Conservation (phyloP, 768 basidiomycete genomes). For the Pisolithus orientalis region DNA sequence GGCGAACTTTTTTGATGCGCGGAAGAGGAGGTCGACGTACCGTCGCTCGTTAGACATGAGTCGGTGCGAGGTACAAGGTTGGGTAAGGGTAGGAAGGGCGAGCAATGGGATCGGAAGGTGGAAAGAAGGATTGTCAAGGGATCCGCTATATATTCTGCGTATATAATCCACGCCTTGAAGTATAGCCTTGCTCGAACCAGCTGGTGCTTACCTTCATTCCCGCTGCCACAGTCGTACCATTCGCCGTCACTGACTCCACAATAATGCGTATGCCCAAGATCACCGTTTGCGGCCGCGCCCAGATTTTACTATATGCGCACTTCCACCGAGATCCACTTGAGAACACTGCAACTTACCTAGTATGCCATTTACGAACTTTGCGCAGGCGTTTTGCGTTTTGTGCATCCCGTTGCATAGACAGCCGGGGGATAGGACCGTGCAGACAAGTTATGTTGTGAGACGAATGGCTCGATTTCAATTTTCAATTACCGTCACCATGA, state of each 20-base stretch:
- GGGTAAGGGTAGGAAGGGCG: not conserved
- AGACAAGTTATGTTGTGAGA: too few relatives aligned
- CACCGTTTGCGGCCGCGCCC: not conserved
- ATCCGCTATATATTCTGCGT: not conserved
- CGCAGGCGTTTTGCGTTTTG: too few relatives aligned
- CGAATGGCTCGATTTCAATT: too few relatives aligned
- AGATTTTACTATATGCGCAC: too few relatives aligned
- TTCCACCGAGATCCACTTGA: too few relatives aligned
- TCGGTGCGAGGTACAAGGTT: not conserved
- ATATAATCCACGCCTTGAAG: not conserved
- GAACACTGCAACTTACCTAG: too few relatives aligned
- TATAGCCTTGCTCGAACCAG: not conserved
- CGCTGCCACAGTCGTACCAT: not conserved
- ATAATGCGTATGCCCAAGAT: not conserved
- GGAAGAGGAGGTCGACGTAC: conserved; percentile 27
- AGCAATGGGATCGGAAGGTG: not conserved
- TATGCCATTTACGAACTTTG: too few relatives aligned
- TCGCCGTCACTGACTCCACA: not conserved
- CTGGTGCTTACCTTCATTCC: not conserved
- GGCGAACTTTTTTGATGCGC: conserved; percentile 24
- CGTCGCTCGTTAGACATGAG: conserved; percentile 15
- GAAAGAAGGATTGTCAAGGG: not conserved
- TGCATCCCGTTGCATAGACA: too few relatives aligned
- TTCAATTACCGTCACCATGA: too few relatives aligned
- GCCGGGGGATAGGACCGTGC: too few relatives aligned